Conservation (phyloP, 495 filamentous ascomycete genomes). For the Penicillium salamii region DNA sequence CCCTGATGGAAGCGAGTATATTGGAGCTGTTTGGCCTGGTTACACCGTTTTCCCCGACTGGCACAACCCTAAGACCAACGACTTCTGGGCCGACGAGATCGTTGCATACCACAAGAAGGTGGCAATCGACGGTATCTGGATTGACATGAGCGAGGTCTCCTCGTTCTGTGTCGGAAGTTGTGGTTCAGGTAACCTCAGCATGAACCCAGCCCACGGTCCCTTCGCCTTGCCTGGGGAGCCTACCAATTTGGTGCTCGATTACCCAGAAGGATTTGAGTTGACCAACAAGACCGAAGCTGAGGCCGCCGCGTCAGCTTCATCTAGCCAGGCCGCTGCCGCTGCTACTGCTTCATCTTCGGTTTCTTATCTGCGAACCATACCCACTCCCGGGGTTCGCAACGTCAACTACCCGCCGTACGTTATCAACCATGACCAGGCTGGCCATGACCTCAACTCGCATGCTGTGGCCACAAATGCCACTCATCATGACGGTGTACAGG, state of each 20-base stretch:
- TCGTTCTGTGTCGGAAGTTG: conserved; percentile 83
- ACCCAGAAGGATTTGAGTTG: conserved; percentile 69
- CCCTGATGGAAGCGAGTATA: conserved; percentile 58
- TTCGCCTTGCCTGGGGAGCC: conserved; percentile 66
- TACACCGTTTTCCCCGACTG: conserved; percentile 67
- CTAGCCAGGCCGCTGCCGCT: conserved; percentile 48
- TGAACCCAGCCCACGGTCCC: conserved; percentile 69
- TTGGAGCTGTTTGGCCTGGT: conserved; percentile 63
- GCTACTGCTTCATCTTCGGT: conserved; percentile 38
- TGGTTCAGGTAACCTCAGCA: conserved; percentile 61
- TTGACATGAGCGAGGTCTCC: conserved; percentile 65
- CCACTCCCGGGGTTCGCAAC: conserved; percentile 68
- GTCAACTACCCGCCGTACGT: conserved; percentile 78
- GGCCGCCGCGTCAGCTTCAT: conserved; percentile 51
- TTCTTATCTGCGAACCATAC: conserved; percentile 58
- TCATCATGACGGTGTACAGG: conserved; percentile 63
- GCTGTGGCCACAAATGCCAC: conserved; percentile 78
- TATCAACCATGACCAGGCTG: conserved; percentile 69
- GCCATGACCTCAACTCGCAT: conserved; percentile 68
- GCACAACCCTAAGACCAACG: conserved; percentile 52
- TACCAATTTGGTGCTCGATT: conserved; percentile 57
- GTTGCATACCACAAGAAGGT: conserved; percentile 57
- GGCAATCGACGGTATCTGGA: conserved; percentile 59
- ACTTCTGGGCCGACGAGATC: conserved; percentile 75
- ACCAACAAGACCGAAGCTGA: conserved; percentile 70